Evolutionary conservation across 805 yeast species (phyloP).

Genomic region (Candida ponderosae): DNA sequence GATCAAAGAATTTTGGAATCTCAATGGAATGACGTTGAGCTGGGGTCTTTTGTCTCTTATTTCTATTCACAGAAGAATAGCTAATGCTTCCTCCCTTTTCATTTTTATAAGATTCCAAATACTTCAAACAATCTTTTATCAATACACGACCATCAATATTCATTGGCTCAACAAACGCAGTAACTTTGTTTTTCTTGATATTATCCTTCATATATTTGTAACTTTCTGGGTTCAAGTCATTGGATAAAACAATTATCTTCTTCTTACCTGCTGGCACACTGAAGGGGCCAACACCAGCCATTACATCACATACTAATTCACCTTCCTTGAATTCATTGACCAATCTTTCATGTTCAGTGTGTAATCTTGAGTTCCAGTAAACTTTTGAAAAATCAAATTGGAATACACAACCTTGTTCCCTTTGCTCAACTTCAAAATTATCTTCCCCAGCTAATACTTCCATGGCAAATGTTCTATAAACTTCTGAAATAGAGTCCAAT

Average conservation of each 20-base stretch:
- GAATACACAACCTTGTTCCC: constrained; percentile 80
- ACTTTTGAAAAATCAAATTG: constrained; percentile 87
- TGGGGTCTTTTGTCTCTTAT: constrained; percentile 21
- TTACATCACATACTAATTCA: constrained; percentile 84
- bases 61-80: constrained; percentile 31
- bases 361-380: constrained; percentile 94
- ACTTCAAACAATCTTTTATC: constrained; percentile 50
- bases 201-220: constrained; percentile 63
- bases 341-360: constrained; percentile 86
- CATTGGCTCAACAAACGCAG: constrained; percentile 47
- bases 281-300: constrained; percentile 99
- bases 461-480: constrained; percentile 90
- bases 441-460: constrained; percentile 83
- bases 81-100: constrained; percentile 27
- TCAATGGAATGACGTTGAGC: constrained; percentile 15
- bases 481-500: constrained; percentile 76
- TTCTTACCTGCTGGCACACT: constrained; percentile 93
- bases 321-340: constrained; percentile 52
- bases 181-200: constrained; percentile 55
- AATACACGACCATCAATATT: constrained; percentile 82
- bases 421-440: constrained; percentile 73
- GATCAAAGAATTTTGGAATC: constrained; percentile 51
- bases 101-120: constrained; percentile 40
- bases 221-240: constrained; percentile 88
- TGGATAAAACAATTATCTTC: constrained; percentile 74